Evolutionary conservation across 306 rosid species (phyloP).

Genomic region (Cucurbita moschata): DNA sequence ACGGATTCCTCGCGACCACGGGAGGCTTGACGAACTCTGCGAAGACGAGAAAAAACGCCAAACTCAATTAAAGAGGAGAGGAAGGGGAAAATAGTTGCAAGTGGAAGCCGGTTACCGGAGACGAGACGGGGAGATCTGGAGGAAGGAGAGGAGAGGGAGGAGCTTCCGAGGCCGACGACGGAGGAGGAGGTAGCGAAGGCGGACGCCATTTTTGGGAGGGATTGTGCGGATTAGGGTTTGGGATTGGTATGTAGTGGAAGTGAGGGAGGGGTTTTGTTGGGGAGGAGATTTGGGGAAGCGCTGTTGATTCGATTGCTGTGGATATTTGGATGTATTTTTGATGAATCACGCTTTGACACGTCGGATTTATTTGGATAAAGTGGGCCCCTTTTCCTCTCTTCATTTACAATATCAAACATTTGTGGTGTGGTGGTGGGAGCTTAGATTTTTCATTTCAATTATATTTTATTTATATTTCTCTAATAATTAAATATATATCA

Average conservation of each 20-base stretch:
- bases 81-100: neutral
- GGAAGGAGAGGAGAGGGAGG: slow-evolving; percentile 23
- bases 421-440: neutral
- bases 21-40: slow-evolving; percentile 49
- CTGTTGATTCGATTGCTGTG: slow-evolving; percentile 26
- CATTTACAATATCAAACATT: neutral
- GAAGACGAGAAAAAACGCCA: neutral
- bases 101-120: slow-evolving; percentile 17
- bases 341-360: slow-evolving; percentile 54
- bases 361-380: slow-evolving; percentile 36
- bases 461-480: no score
- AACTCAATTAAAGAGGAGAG: neutral
- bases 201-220: slow-evolving; percentile 36
- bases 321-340: slow-evolving; percentile 10
- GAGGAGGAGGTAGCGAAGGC: slow-evolving; percentile 39
- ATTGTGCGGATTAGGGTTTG: neutral
- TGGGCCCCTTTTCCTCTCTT: slow-evolving; percentile 15
- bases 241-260: neutral
- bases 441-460: neutral
- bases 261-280: neutral
- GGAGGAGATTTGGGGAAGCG: slow-evolving; percentile 13
- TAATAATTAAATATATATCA: no score
- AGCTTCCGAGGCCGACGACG: slow-evolving; percentile 40
- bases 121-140: slow-evolving; percentile 27
- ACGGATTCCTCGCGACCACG: slow-evolving; percentile 40